These are phyloP conservation scores for Colletotrichum endophyticum DNA, from an alignment of 2,329 filamentous ascomycete genomes.

Conservation along the genomic window DNA sequence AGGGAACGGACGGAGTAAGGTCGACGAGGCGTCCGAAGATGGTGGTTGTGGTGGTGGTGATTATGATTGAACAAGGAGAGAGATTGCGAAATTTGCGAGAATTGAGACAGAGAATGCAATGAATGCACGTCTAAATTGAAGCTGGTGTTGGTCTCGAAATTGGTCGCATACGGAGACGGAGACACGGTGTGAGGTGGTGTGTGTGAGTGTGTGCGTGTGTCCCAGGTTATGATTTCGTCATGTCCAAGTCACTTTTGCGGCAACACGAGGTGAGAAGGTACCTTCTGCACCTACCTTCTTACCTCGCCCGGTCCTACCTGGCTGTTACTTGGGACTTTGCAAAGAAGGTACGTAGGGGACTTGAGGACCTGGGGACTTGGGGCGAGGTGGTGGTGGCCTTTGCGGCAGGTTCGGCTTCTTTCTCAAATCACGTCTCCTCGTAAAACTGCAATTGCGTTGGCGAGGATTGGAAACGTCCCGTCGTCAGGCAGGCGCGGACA, in stretches of 20 bases:
- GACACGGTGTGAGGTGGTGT: background rate
- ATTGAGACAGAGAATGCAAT: background rate
- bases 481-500: background rate
- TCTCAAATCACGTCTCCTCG: background rate
- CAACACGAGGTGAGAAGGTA: background rate
- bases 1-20: background rate
- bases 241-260: background rate
- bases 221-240: background rate
- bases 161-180: background rate
- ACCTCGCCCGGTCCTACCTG: background rate
- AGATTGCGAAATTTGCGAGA: slow-evolving; percentile 20
- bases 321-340: background rate
- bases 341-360: background rate
- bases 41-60: background rate
- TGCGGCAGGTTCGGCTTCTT: background rate
- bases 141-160: background rate
- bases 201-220: background rate
- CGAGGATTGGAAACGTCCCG: background rate
- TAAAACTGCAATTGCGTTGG: background rate
- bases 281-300: background rate
- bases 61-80: slow-evolving; percentile 1
- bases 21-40: background rate
- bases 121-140: slow-evolving; percentile 3
- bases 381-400: background rate
- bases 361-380: background rate